Percentiles rank a stretch among this genome's conserved stretches.
These are phyloP conservation scores for Bretziella fagacearum DNA, from an alignment of 2,329 filamentous ascomycete species.

Conservation along the genomic window DNA sequence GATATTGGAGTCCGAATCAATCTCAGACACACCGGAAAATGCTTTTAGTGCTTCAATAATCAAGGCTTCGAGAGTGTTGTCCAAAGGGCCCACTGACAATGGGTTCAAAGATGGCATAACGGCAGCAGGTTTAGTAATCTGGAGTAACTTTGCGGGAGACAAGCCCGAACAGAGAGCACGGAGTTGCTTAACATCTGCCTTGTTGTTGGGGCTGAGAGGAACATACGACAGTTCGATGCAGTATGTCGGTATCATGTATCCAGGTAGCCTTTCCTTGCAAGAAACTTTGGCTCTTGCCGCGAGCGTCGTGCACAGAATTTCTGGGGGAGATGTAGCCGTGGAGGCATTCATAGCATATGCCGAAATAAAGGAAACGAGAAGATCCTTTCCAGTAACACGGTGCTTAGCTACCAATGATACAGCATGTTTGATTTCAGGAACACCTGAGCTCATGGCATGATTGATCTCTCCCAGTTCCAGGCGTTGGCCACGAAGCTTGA, in stretches of 20 bases:
- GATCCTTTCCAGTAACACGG: conserved; percentile 55
- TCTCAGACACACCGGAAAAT: conserved; percentile 29
- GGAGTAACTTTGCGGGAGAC: conserved; percentile 36
- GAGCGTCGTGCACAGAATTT: background rate
- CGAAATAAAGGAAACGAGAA: conserved; percentile 60
- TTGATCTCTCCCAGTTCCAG: conserved; percentile 88
- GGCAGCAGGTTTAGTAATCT: conserved; percentile 16
- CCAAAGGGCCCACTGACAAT: background rate
- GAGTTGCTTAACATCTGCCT: conserved; percentile 59
- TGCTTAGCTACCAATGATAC: conserved; percentile 61
- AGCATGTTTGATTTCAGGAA: conserved; percentile 45
- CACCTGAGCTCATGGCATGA: conserved; percentile 51
- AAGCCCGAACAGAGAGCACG: conserved; percentile 47
- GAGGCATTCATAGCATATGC: background rate
- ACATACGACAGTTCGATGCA: conserved; percentile 54
- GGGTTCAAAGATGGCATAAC: conserved; percentile 21
- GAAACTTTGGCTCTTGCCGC: conserved; percentile 32
- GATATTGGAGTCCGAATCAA: conserved; percentile 45
- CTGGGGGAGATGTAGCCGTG: background rate
- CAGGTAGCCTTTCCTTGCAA: conserved; percentile 55
- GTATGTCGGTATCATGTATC: conserved; percentile 84
- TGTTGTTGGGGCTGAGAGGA: conserved; percentile 78
- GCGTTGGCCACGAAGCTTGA: conserved; percentile 77
- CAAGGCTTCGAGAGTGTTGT: conserved; percentile 20
- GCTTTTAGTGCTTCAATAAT: conserved; percentile 38